Evolutionary conservation across 768 basidiomycete species (phyloP).

Genomic region (Pisolithus sp.): DNA sequence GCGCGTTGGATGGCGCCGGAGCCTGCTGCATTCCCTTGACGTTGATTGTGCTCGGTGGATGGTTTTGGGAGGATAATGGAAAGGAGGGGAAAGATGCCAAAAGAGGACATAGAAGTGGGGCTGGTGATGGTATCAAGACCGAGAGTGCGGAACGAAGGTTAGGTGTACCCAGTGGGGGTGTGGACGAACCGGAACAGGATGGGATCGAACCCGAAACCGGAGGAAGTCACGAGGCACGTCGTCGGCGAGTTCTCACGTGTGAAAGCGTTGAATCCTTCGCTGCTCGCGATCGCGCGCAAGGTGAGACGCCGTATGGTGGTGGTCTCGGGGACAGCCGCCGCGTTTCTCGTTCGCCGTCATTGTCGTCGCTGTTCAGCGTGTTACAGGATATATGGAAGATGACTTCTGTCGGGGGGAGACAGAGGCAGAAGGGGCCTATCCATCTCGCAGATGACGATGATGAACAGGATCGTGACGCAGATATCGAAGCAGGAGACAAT

Average conservation of each 20-base stretch:
- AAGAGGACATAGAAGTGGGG: neutral
- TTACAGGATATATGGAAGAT: constrained; percentile 13
- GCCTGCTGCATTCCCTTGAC: constrained; percentile 85
- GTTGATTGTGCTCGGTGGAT: constrained; percentile 86
- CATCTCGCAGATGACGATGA: constrained; percentile 6
- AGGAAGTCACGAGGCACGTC: too few relatives aligned
- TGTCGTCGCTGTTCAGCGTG: constrained; percentile 16
- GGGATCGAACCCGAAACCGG: too few relatives aligned
- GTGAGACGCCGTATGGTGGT: neutral
- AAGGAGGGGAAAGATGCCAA: neutral
- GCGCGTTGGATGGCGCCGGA: constrained; percentile 61
- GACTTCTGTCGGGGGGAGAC: neutral
- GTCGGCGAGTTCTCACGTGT: neutral
- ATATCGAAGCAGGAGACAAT: neutral
- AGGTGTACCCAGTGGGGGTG: too few relatives aligned
- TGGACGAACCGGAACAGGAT: too few relatives aligned
- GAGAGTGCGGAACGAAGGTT: too few relatives aligned
- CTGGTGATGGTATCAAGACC: neutral
- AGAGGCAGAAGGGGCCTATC: neutral
- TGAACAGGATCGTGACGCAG: neutral
- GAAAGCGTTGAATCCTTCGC: neutral
- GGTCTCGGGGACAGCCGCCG: neutral
- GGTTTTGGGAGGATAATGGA: constrained; percentile 55
- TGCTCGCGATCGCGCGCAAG: neutral
- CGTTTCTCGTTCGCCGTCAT: constrained; percentile 8